Percentiles rank a stretch among this genome's conserved stretches.
These are phyloP conservation scores for Leptodermis oblonga DNA, from an alignment of 257 asterid genomes.

Conservation along the genomic window DNA sequence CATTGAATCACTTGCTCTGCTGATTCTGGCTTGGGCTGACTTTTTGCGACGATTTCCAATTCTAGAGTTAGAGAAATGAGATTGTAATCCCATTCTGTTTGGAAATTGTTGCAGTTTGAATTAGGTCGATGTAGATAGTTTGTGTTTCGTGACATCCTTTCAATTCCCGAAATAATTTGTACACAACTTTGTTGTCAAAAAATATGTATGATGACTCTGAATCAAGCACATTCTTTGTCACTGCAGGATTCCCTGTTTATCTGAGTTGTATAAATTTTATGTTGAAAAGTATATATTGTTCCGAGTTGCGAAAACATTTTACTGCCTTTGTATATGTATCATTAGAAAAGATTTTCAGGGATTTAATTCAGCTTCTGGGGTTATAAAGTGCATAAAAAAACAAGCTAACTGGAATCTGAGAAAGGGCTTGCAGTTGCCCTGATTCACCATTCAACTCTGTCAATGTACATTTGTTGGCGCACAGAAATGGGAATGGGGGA, in stretches of 20 bases:
- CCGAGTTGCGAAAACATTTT: background rate
- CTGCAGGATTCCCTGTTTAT: background rate
- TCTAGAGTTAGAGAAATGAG: constrained; percentile 9
- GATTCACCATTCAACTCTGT: background rate
- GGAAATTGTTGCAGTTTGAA: constrained; percentile 4
- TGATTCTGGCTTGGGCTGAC: constrained; percentile 5
- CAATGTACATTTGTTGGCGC: background rate
- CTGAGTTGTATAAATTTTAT: background rate
- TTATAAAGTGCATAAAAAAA: background rate
- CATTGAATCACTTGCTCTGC: constrained; percentile 1
- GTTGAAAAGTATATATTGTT: background rate
- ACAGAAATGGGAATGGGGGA: too few relatives aligned
- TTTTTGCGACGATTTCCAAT: background rate
- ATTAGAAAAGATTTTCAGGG: background rate
- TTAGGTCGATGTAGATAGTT: background rate
- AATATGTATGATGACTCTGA: background rate
- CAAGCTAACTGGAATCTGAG: background rate
- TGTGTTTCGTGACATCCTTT: background rate
- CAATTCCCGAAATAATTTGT: background rate
- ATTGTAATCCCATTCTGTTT: background rate
- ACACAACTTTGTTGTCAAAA: background rate
- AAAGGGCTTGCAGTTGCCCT: background rate
- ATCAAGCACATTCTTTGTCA: background rate
- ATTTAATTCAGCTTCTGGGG: background rate
- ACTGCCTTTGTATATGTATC: background rate